Evolutionary conservation across 2,329 filamentous ascomycete species (phyloP).

Genomic region (Fusarium protoensiforme): DNA sequence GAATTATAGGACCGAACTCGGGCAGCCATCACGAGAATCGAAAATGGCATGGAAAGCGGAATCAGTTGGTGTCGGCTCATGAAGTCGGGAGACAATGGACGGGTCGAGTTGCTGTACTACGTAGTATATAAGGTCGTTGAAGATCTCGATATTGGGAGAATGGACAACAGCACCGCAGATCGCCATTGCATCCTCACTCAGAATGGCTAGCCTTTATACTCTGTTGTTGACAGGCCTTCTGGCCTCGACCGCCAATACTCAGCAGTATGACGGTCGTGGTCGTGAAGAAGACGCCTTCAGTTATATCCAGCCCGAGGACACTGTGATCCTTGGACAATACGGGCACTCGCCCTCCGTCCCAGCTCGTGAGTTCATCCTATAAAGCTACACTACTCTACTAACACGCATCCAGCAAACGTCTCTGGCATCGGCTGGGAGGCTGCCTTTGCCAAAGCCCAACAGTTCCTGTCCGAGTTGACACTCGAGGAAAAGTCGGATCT

Average conservation of each 20-base stretch:
- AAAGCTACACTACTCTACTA: not conserved
- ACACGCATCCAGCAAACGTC: constrained; percentile 46
- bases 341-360: constrained; percentile 52
- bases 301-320: constrained; percentile 55
- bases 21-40: constrained; percentile 23
- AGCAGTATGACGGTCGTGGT: constrained; percentile 39
- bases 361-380: constrained; percentile 46
- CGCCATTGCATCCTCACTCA: constrained; percentile 11
- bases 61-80: not conserved
- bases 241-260: constrained; percentile 41
- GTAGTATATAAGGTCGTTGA: constrained; percentile 27
- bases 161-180: constrained; percentile 17
- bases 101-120: constrained; percentile 4
- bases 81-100: not conserved
- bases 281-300: constrained; percentile 47
- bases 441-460: constrained; percentile 50
- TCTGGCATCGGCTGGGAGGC: constrained; percentile 52
- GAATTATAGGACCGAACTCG: constrained; percentile 2
- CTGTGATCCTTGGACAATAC: constrained; percentile 53
- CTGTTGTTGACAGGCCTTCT: constrained; percentile 54
- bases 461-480: constrained; percentile 45
- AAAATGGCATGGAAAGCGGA: not conserved
- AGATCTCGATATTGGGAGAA: not conserved
- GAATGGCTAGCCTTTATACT: constrained; percentile 38
- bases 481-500: constrained; percentile 47